Percentiles rank a stretch among this genome's conserved stretches.
These are phyloP conservation scores for Neurospora sp. DNA, from an alignment of 2,329 filamentous ascomycete genomes.

Conservation along the genomic window DNA sequence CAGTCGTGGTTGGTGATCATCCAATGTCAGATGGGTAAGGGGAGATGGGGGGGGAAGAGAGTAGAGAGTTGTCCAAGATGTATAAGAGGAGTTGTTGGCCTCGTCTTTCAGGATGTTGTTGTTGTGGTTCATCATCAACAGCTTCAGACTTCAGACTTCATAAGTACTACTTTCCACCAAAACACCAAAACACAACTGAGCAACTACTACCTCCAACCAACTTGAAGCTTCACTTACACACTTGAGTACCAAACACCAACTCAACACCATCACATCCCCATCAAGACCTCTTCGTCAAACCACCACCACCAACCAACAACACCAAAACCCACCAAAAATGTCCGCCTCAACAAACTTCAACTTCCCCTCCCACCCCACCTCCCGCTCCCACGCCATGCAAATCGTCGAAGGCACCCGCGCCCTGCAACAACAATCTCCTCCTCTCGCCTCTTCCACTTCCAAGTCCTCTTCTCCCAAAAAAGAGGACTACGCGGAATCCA, in stretches of 20 bases:
- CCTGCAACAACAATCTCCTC: conserved; percentile 2
- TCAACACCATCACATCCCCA: background rate
- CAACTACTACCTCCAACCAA: background rate
- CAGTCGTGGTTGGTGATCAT: background rate
- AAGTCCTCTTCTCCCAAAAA: conserved; percentile 2
- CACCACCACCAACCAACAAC: background rate
- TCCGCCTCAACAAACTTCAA: conserved; percentile 1
- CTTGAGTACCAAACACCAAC: background rate
- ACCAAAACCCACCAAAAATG: background rate
- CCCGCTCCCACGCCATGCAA: background rate
- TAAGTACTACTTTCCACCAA: background rate
- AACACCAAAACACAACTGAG: background rate
- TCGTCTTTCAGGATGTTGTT: background rate
- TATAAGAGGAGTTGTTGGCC: background rate
- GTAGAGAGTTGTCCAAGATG: background rate
- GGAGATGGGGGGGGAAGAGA: background rate
- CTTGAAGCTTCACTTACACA: background rate
- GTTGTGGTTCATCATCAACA: background rate
- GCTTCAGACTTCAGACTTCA: background rate
- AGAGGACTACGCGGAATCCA: conserved; percentile 17
- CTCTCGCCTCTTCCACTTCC: background rate
- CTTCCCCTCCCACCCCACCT: background rate
- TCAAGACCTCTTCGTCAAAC: background rate
- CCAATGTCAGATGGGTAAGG: background rate
- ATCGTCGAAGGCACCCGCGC: background rate